phyloP scores from a whole-genome alignment of 306 rosid genomes.

The Medicago truncatula region MtrunA17r5.0-ANR NC_053045.1:49954501-49955000 shows the following conservation, averaged over 20 bases:
- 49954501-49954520: conserved; percentile 92
- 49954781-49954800: conserved; percentile 54
- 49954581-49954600: neutral
- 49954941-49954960: conserved; percentile 63
- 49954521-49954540: conserved; percentile 66
- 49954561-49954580: neutral
- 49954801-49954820: neutral
- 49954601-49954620: conserved; percentile 43
- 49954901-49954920: conserved; percentile 62
- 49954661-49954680: conserved; percentile 91
- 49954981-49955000: conserved; percentile 95
- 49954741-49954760: conserved; percentile 76
- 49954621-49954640: conserved; percentile 79
- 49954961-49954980: conserved; percentile 70
- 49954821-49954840: neutral
- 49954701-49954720: conserved; percentile 63
- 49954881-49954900: conserved; percentile 79
- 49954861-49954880: conserved; percentile 72
- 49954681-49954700: conserved; percentile 75
- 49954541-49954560: neutral
- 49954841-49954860: neutral
- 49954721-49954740: conserved; percentile 55
- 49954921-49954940: conserved; percentile 40
- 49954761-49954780: conserved; percentile 73
- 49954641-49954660: conserved; percentile 76